phyloP scores from a whole-genome alignment of 108 stramenopile species.

The Mediolabrus comicus region DNA sequence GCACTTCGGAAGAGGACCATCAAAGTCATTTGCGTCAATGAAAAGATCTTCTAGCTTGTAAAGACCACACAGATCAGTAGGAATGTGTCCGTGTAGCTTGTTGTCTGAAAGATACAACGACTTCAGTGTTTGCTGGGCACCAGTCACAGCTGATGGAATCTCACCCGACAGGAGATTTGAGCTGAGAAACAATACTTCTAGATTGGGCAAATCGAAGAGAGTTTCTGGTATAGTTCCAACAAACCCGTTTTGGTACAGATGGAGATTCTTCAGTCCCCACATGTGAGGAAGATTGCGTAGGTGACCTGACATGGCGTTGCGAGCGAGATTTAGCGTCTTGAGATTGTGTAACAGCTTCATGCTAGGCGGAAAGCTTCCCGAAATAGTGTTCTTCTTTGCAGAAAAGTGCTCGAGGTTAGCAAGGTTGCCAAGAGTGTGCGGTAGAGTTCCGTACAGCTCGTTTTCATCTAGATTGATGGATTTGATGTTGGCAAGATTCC shows the following conservation, averaged over 20 bases:
- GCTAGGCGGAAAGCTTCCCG: slow-evolving; percentile 40
- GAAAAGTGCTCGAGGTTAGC: slow-evolving; percentile 50
- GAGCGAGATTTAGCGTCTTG: slow-evolving; percentile 43
- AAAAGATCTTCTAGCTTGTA: slow-evolving; percentile 47
- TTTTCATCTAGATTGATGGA: slow-evolving; percentile 43
- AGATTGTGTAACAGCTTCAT: slow-evolving; percentile 39
- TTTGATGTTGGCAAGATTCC: slow-evolving; percentile 24
- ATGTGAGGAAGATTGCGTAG: slow-evolving; percentile 10
- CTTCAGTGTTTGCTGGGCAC: slow-evolving; percentile 37
- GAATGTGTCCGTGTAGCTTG: slow-evolving; percentile 56
- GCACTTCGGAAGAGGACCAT: slow-evolving; percentile 27
- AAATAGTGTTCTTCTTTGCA: slow-evolving; percentile 44
- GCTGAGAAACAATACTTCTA: slow-evolving; percentile 39
- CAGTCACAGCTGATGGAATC: slow-evolving; percentile 42
- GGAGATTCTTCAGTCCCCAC: slow-evolving; percentile 23
- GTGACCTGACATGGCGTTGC: slow-evolving; percentile 33
- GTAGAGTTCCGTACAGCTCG: slow-evolving; percentile 44
- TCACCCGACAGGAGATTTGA: slow-evolving; percentile 45
- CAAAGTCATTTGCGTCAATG: slow-evolving; percentile 33
- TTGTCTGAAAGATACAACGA: slow-evolving; percentile 67
- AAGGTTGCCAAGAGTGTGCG: slow-evolving; percentile 47
- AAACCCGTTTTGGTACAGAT: slow-evolving; percentile 38
- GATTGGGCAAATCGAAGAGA: slow-evolving; percentile 13
- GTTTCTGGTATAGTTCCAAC: slow-evolving; percentile 22
- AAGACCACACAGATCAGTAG: slow-evolving; percentile 46